These are phyloP conservation scores for Fraxinus excelsior DNA, from an alignment of 257 asterid genomes.

Conservation along the genomic window DNA sequence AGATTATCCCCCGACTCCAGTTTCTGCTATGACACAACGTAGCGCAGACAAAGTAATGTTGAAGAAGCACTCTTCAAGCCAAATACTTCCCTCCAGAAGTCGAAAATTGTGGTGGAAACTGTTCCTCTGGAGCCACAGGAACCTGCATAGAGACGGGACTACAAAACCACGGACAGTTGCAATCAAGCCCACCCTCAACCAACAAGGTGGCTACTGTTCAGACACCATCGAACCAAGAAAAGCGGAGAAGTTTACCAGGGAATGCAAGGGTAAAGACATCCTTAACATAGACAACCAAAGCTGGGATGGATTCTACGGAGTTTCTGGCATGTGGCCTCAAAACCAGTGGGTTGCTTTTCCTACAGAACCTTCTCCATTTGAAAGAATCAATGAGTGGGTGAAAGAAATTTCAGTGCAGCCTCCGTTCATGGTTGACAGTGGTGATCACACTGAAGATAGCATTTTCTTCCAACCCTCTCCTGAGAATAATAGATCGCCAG, in stretches of 20 bases:
- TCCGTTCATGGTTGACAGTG: constrained; percentile 36
- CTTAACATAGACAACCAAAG: constrained; percentile 31
- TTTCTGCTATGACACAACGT: constrained; percentile 45
- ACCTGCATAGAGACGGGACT: constrained; percentile 37
- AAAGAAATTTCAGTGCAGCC: constrained; percentile 50
- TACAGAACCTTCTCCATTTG: constrained; percentile 46
- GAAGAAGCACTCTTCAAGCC: constrained; percentile 80
- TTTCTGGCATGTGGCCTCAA: constrained; percentile 72
- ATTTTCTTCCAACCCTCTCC: constrained; percentile 40
- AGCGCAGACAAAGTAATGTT: constrained; percentile 75
- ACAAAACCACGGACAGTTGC: constrained; percentile 34
- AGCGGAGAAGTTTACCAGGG: constrained; percentile 28
- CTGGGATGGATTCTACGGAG: constrained; percentile 54
- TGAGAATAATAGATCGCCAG: constrained; percentile 32
- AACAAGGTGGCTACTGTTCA: constrained; percentile 78
- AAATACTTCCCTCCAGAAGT: constrained; percentile 76
- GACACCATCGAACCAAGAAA: constrained; percentile 65
- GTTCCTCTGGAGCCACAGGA: constrained; percentile 83
- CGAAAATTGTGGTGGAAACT: constrained; percentile 74
- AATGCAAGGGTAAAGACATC: constrained; percentile 31
- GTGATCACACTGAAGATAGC: constrained; percentile 35
- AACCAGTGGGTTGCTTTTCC: constrained; percentile 86
- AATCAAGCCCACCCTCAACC: constrained; percentile 34
- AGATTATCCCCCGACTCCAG: constrained; percentile 39
- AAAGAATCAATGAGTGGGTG: constrained; percentile 68